phyloP scores from a whole-genome alignment of 2,329 filamentous ascomycete genomes.

The Paraphoma sp. region DNA sequence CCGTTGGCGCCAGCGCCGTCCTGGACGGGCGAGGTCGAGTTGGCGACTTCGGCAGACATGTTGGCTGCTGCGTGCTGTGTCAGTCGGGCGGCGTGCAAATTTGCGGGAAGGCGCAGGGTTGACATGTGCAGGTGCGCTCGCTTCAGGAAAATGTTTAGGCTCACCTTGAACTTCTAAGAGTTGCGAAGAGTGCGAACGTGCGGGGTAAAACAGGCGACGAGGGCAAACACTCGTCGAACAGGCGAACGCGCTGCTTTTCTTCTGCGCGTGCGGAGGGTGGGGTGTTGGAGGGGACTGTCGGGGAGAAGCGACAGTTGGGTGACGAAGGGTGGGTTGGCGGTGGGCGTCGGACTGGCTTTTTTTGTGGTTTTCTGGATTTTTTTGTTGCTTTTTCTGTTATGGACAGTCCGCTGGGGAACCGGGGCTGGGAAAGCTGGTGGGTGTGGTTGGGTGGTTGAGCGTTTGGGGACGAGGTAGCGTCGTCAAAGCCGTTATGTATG shows the following conservation, averaged over 20 bases:
- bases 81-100: slow-evolving; percentile 31
- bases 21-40: slow-evolving; percentile 61
- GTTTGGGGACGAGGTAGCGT: slow-evolving; percentile 25
- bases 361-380: slow-evolving; percentile 48
- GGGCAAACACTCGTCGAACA: slow-evolving; percentile 27
- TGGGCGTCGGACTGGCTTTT: slow-evolving; percentile 41
- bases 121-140: slow-evolving; percentile 39
- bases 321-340: slow-evolving; percentile 33
- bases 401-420: slow-evolving; percentile 41
- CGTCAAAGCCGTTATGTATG: slow-evolving; percentile 24
- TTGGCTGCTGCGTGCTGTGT: slow-evolving; percentile 35
- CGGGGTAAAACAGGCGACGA: slow-evolving; percentile 21
- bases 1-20: slow-evolving; percentile 75
- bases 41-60: slow-evolving; percentile 53
- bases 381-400: slow-evolving; percentile 49
- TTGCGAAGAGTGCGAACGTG: slow-evolving; percentile 24
- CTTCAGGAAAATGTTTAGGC: slow-evolving; percentile 36
- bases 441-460: slow-evolving; percentile 31
- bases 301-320: slow-evolving; percentile 35
- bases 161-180: slow-evolving; percentile 35
- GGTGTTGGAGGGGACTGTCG: slow-evolving; percentile 32
- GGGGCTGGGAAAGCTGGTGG: slow-evolving; percentile 31
- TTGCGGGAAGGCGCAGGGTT: slow-evolving; percentile 38
- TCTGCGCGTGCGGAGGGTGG: slow-evolving; percentile 25
- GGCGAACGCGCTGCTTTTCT: slow-evolving; percentile 27